Evolutionary conservation across 306 rosid species (phyloP), one percentile per base, ranked within the genome.

Genomic region (Begonia peltatifolia): DNA sequence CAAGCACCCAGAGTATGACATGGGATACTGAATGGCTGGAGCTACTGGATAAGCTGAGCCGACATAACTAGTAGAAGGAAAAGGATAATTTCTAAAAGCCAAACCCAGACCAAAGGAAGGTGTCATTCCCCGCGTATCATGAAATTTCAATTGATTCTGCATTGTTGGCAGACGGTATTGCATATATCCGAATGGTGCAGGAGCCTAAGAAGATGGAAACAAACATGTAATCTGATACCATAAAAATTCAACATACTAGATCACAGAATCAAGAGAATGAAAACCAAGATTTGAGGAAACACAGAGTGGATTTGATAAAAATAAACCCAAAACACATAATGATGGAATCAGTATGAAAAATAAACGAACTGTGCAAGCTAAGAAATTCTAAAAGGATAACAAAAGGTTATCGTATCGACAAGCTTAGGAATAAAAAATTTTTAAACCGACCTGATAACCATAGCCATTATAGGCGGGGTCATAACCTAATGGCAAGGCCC

Each of bases 61-160:
- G 57, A 78, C 75, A 12, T 75, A 87, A 72, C 71, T 83, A 48
- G 84, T 74, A 51, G 93, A 84, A 58, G 93, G 73, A 76, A 83
- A 63, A 7, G 68, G 73, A 64, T 74, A 92, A 67, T 72, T 92
- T 76, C 94, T 83, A 53, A 30, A 30, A 30, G 38, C 38, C 38
- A 30, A 30, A 30, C 38, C 38, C 1, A 77, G 84, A 47, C 74
- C 75, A 64, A 84, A 85, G 55, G 84, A 82, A 1, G 94, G 81
- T n/a, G 58, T 23, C 51, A 77, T 61, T 42, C 75, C 77, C 42
- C 83, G 88, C 69, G 83, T 86, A 71, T 76, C 81, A 58, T 78
- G 99, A 74, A 57, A 92, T 57, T 88, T 96, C 42, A 78, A 81
- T 70, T 87, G 96, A 73, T 81, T 92, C 68, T 87, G 99, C 87